Evolutionary conservation across 148 eudicot species (phyloP), one percentile per base, ranked within the genome.

Genomic region (Silene latifolia): DNA sequence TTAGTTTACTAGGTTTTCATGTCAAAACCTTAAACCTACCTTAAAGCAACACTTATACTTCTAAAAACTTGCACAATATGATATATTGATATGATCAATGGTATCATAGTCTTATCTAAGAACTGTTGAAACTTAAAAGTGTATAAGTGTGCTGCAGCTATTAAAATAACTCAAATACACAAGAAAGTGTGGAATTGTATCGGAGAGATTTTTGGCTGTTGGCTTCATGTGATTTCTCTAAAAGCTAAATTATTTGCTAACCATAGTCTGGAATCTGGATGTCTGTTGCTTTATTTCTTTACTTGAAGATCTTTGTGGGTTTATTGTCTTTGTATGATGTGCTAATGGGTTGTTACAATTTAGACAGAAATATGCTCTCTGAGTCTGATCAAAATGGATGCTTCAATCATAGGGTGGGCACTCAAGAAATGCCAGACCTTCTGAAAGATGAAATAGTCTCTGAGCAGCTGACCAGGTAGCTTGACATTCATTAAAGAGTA

Each of bases 381-480:
- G 79, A 75, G 65, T 59, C 72, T 74, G 80, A 59, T 67, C 72
- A n/a, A 65, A 63, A 81, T 76, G 85, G 80, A 75, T 60, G 67
- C 39, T 60, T 64, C 78, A 66, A 42, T 76, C 76, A 74, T 74
- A 77, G 75, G 72, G 74, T 70, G 53, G 77, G 75, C 48, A 77
- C 59, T 53, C 63, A 51, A 72, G 80, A 75, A 77, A 61, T 80
- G 79, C 58, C 75, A 72, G 88, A 88, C 83, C 85, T 92, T 71
- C 67, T 89, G 21, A 76, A 77, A 67, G 98, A 95, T 83, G 98
- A 95, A 79, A 90, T 95, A 77, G 92, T 95, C 60, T 95, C 97
- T 63, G 97, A 95, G 82, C 97, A 95, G 73, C 91, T 95, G 58
- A 95, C 97, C 76, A 90, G 97, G 97, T 92, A 83, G 25, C 67